Base-by-base conservation (phyloP, 305 asterid species). In the Fraxinus nigra region DNA sequence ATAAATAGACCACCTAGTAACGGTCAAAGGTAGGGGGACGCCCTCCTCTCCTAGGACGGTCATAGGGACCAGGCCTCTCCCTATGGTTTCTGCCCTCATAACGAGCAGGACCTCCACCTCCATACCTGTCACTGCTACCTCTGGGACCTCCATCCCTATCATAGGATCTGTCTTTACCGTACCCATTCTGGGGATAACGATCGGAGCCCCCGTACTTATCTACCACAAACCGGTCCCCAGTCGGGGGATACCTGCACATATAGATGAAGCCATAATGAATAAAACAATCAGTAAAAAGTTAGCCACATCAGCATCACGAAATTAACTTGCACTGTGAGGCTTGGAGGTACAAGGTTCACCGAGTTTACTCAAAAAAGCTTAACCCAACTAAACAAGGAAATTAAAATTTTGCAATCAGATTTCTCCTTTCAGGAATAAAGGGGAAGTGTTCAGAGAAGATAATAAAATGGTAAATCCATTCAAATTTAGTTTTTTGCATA, bases 61-160 rank as follows among this genome's bases (percentile, higher is more conserved):
- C 99, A 73, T 95, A 95, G 10, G 99, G 98, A 33, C 92, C 97
- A n/a, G 97, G 90, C 89, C 97, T 88, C 34, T 94, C 97, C 80
- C 98, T 84, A 81, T 90, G 92, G 88, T 85, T 90, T 86, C 97
- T 88, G 82, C 97, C 98, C 43, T 95, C 98, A 0, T 92, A 92
- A 24, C 96, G 92, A 6, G 92, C 84, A 34, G 91, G 93, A 56
- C 92, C 89, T 34, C 91, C 93, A 30, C 84, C 90, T 79, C 89
- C 92, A 72, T 88, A 90, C 78, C 95, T 88, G 83, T 90, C 95
- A 22, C 89, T 43, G 75, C 86, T 67, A 28, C 95, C 94, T 84
- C 94, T 86, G 1, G 89, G 89, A 4, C 90, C 92, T 7, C 24
- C 95, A 80, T 89, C 93, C 82, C 93, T 85, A 34, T 90, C 95